Evolutionary conservation across 108 stramenopile genomes (phyloP).

Genomic region (Cyclostephanos invisitatus): DNA sequence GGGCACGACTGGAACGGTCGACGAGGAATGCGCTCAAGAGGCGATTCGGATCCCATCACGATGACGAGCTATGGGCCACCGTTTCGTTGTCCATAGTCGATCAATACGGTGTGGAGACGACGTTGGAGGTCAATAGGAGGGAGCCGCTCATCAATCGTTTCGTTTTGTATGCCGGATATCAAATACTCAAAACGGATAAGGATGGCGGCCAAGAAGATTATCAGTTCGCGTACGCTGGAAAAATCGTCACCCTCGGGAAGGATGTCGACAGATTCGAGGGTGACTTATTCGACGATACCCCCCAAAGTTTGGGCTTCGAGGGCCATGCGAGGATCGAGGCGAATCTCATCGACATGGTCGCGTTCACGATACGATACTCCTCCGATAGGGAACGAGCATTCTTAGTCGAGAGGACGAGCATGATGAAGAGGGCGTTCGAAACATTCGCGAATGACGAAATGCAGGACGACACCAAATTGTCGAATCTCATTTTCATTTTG

Average conservation of each 20-base stretch:
- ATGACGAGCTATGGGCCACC: slow-evolving; percentile 64
- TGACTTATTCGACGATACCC: not conserved
- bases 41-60: slow-evolving; percentile 55
- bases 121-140: slow-evolving; percentile 7
- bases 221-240: slow-evolving; percentile 14
- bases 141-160: slow-evolving; percentile 8
- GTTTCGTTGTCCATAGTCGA: not conserved
- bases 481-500: slow-evolving; percentile 2
- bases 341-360: not conserved
- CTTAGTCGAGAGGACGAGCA: slow-evolving; percentile 7
- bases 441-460: not conserved
- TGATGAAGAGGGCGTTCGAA: slow-evolving; percentile 2
- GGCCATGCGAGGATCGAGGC: not conserved
- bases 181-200: not conserved
- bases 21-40: slow-evolving; percentile 66
- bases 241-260: not conserved
- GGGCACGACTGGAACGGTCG: slow-evolving; percentile 7
- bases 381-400: not conserved
- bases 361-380: slow-evolving; percentile 4
- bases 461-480: not conserved
- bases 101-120: slow-evolving; percentile 11
- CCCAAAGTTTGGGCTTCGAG: not conserved
- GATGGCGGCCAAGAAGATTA: slow-evolving; percentile 15
- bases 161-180: not conserved
- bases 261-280: no score